These are phyloP conservation scores for Epipyxis sp. DNA, from an alignment of 108 stramenopile genomes.

Conservation along the genomic window DNA sequence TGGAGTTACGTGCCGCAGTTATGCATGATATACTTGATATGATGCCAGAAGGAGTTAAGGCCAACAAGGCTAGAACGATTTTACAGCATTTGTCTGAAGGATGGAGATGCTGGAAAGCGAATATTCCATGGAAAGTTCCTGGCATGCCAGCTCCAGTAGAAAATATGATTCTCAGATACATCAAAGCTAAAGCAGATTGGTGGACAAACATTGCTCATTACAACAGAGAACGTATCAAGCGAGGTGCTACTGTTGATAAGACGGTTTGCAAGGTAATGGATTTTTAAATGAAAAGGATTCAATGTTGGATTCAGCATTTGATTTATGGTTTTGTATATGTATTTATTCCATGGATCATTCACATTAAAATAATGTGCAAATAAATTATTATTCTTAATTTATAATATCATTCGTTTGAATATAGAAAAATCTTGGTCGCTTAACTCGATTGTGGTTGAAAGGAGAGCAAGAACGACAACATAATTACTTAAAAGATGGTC, in stretches of 20 bases:
- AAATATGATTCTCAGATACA: constrained; percentile 99
- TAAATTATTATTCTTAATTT: too few relatives aligned
- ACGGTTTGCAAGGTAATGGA: constrained; percentile 75
- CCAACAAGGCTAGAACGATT: constrained; percentile 95
- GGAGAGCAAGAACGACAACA: constrained; percentile 99
- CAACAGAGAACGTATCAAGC: constrained; percentile 97
- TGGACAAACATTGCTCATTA: constrained; percentile 87
- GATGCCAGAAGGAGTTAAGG: constrained; percentile 99
- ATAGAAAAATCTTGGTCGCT: constrained; percentile 93
- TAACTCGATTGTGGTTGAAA: constrained; percentile 97
- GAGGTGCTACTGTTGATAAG: constrained; percentile 99
- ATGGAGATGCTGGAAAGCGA: constrained; percentile 94
- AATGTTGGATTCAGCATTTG: background rate
- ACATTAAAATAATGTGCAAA: too few relatives aligned
- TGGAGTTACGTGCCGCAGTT: constrained; percentile 96
- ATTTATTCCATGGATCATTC: too few relatives aligned
- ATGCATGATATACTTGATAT: constrained; percentile 99
- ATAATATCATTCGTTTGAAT: too few relatives aligned
- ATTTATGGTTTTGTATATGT: background rate
- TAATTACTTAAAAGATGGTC: constrained; percentile 53
- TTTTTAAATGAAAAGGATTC: background rate
- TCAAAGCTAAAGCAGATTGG: constrained; percentile 99
- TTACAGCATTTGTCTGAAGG: constrained; percentile 94
- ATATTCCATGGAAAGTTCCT: constrained; percentile 54
- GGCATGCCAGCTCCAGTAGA: constrained; percentile 99